Conservation (phyloP, 192 early-diverging fungal species). For the Rhizophagus clarus region DNA sequence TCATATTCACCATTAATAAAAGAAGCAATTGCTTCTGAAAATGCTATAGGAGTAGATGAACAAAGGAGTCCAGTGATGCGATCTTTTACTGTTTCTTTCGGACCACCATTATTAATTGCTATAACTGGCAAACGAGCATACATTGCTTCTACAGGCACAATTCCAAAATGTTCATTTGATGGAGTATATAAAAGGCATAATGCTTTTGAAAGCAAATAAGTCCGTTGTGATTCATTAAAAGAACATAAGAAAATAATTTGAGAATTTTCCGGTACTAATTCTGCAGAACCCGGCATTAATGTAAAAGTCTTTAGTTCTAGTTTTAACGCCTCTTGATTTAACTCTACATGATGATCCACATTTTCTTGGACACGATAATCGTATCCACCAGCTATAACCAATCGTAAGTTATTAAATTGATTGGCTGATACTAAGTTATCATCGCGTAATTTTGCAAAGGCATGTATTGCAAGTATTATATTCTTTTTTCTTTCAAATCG, state of each 20-base stretch:
- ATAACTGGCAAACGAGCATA: conserved; percentile 85
- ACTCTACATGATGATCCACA: conserved; percentile 75
- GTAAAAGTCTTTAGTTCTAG: conserved; percentile 51
- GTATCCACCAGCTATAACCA: conserved; percentile 91
- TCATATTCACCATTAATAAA: conserved; percentile 50
- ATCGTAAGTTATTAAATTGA: conserved; percentile 45
- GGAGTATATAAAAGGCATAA: conserved; percentile 86
- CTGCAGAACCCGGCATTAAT: conserved; percentile 37
- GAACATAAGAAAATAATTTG: conserved; percentile 90
- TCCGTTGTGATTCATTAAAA: conserved; percentile 79
- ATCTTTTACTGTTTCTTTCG: conserved; percentile 77
- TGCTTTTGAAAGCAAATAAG: conserved; percentile 65
- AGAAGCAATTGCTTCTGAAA: conserved; percentile 62
- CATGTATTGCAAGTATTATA: conserved; percentile 75
- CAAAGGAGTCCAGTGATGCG: conserved; percentile 80
- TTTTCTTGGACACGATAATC: conserved; percentile 86
- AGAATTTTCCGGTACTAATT: conserved; percentile 38
- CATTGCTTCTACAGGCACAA: conserved; percentile 97
- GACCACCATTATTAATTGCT: conserved; percentile 84
- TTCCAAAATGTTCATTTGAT: conserved; percentile 93
- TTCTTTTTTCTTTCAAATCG: conserved; percentile 97
- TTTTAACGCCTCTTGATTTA: conserved; percentile 57
- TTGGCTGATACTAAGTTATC: conserved; percentile 22
- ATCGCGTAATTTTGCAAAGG: conserved; percentile 60
- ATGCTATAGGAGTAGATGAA: conserved; percentile 54